phyloP scores from a whole-genome alignment of 2,329 filamentous ascomycete genomes.

The Microascus cirrosus region DNA sequence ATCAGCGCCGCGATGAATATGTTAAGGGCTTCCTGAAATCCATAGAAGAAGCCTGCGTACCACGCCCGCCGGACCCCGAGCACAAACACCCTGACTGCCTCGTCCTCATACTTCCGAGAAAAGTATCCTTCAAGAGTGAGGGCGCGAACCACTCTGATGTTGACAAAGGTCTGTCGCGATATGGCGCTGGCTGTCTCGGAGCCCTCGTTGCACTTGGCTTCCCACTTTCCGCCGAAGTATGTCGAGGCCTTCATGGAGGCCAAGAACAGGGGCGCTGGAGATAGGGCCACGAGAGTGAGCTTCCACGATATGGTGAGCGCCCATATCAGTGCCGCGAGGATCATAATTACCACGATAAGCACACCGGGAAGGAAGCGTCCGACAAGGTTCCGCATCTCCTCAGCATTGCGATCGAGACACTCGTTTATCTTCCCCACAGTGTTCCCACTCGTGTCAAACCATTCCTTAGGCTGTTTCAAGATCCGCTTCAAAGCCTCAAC shows the following conservation, averaged over 20 bases:
- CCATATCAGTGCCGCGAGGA: constrained; percentile 61
- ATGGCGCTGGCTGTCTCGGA: constrained; percentile 43
- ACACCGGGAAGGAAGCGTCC: constrained; percentile 65
- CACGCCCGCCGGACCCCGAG: constrained; percentile 56
- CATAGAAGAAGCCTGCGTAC: constrained; percentile 62
- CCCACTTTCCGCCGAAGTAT: constrained; percentile 58
- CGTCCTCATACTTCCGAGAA: constrained; percentile 48
- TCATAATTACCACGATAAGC: constrained; percentile 56
- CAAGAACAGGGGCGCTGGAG: constrained; percentile 57
- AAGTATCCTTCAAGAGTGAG: constrained; percentile 68
- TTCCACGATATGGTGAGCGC: constrained; percentile 67
- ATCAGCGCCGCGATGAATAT: constrained; percentile 66
- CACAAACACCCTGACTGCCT: constrained; percentile 30
- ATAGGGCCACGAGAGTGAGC: constrained; percentile 65
- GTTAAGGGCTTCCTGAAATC: constrained; percentile 62
- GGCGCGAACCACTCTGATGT: constrained; percentile 67
- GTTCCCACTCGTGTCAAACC: constrained; percentile 65
- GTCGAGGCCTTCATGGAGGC: constrained; percentile 55
- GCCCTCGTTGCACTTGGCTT: constrained; percentile 53
- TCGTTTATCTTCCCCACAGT: constrained; percentile 50
- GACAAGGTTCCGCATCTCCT: constrained; percentile 78
- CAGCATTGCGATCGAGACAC: constrained; percentile 68
- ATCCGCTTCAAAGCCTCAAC: constrained; percentile 56
- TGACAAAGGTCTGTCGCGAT: constrained; percentile 55
- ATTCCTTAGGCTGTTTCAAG: constrained; percentile 63